Base-by-base conservation (phyloP, 139 green algal genomes). In the Gonium pectorale region DNA sequence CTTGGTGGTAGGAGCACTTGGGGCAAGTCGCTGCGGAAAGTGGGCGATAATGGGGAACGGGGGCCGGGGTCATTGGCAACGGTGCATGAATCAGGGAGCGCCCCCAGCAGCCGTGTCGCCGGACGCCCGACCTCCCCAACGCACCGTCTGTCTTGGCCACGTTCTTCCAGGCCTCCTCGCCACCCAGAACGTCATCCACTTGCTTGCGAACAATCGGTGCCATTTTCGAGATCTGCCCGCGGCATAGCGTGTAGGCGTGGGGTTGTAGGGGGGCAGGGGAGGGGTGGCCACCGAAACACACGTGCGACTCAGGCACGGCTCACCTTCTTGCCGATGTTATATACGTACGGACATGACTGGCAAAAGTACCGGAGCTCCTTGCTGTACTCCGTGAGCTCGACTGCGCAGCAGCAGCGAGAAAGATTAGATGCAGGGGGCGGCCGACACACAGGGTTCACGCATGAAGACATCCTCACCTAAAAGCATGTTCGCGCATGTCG, bases 151-250 rank as follows among this genome's bases (percentile, higher is more conserved):
- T 97, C 44, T 95, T 95, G 11, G 94, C 87, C 6, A 96, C 96
- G 81, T 98, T 98, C 75, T 96, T 95, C 96, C 96, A 98, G 1
- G 93, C 94, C 3, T 98, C 94, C 0, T 97, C 95, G 0, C 94
- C 94, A 8, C 95, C 96, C 27, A 99, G 87, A 37, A 98, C 96
- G 71, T 98, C 94, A 79, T 99, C 96, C 1, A 98, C 95, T 43
- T 95, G 80, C 83, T 99, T 99, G 38, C 81, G 87, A 15, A 88
- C 83, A 2, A 98, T 66, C 17, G 84, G 80, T 27, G 94, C 85
- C 29, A 89, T 77, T 71, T 96, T 94, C 22, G 75, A 86, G 26
- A 97, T 92, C 93, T 96, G 93, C 7, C 6, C 24, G 43, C 8
- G 1, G 44, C 64, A 54, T n/a, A n/a, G n/a, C 40, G 46, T 59